Evolutionary conservation across 768 basidiomycete species (phyloP), one percentile per base, ranked within the genome.

Genomic region (Phlebiopsis flavidoalba): DNA sequence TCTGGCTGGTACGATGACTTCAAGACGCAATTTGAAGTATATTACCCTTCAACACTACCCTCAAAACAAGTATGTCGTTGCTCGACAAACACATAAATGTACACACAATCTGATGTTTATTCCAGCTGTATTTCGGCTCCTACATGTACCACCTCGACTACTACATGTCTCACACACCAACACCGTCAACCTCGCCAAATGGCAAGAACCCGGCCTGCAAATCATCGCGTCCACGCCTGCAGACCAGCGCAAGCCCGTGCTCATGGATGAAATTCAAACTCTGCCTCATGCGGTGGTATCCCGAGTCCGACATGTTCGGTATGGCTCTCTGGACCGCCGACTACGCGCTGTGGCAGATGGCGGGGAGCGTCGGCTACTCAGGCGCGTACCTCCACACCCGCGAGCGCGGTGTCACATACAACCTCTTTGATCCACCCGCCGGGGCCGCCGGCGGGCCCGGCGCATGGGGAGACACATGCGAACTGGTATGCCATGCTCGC

Each of bases 251-350:
- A 68, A 74, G 58, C 68, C 65, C 58, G 66, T 83, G 35, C 72
- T 82, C 60, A 80, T 82, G 77, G 78, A 78, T 40, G 83, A 84
- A n/a, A 66, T 83, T 82, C 64, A 84, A n/a, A 82, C 68, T 77
- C 76, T 5, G 79, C 77, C 3, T 79, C 80, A 8, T 83, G 82
- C 65, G 83, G 82, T 17, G 83, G 82, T n/a, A 67, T 80, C 21
- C 78, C 3, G 73, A 72, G 11, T 83, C 81, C 1, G 73, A 82
- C 63, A 81, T 79, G 3, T 83, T 82, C 62, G 83, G 72, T 12
- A 80, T 79, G 8, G 73, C 80, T 1, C 66, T 84, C 15, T 84
- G 82, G 83, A 77, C 78, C 1, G 64, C 77, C 8, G 81, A 84
- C 64, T 83, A 83, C 67, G 75, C 80, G 2, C 72, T 84, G 43